phyloP scores from a whole-genome alignment of 768 basidiomycete species.

The Rickenella mellea region DNA sequence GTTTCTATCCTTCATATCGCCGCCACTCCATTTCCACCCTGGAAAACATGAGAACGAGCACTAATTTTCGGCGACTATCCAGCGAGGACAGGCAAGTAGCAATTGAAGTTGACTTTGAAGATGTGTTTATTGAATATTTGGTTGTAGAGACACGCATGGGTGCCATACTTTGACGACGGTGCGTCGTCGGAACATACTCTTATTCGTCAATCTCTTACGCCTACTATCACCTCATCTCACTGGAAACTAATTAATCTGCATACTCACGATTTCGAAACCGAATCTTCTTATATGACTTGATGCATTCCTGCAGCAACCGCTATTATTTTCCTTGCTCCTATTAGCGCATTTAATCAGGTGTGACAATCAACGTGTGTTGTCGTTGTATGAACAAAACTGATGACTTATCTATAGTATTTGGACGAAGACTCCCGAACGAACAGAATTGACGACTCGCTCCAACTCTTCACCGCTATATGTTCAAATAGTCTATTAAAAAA shows the following conservation, averaged over 20 bases:
- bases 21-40: not conserved
- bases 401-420: constrained; percentile 45
- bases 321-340: constrained; percentile 80
- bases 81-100: constrained; percentile 53
- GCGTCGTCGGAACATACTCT: constrained; percentile 14
- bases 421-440: constrained; percentile 76
- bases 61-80: constrained; percentile 6
- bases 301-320: too few species aligned
- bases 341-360: constrained; percentile 83
- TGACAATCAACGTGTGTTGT: constrained; percentile 6
- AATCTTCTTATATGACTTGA: too few species aligned
- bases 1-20: constrained; percentile 14
- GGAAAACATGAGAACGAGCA: not conserved
- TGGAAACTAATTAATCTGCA: too few species aligned
- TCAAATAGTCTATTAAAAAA: constrained; percentile 65
- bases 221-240: too few species aligned
- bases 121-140: constrained; percentile 8
- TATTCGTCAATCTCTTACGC: not conserved
- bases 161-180: constrained; percentile 82
- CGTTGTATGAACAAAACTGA: constrained; percentile 1
- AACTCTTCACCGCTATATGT: constrained; percentile 68
- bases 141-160: constrained; percentile 66
- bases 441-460: constrained; percentile 73
- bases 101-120: not conserved
- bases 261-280: too few species aligned